Conservation (phyloP, 768 basidiomycete genomes). For the Boletus reticuloceps region DNA sequence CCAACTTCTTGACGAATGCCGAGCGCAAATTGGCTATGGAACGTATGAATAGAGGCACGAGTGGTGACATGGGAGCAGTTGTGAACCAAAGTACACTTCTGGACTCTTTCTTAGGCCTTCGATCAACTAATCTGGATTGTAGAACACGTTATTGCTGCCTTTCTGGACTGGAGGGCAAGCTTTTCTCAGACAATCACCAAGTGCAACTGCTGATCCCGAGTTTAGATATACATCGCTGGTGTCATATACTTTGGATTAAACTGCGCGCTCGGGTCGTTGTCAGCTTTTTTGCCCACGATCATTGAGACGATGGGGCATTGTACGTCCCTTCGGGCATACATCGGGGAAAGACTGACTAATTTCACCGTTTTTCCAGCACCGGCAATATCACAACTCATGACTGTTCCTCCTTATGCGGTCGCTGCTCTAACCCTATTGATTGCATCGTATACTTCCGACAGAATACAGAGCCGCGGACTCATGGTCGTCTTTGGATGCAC, state of each 20-base stretch:
- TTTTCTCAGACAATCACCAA: background rate
- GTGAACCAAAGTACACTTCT: conserved; percentile 37
- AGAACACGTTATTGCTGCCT: conserved; percentile 44
- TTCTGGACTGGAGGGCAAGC: conserved; percentile 45
- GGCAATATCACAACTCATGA: conserved; percentile 47
- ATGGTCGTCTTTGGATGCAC: conserved; percentile 30
- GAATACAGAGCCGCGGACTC: conserved; percentile 42
- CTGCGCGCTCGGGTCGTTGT: conserved; percentile 47
- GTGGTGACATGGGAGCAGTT: conserved; percentile 41
- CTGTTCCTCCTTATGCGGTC: conserved; percentile 53
- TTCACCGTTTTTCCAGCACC: conserved; percentile 28
- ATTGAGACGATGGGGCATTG: conserved; percentile 49
- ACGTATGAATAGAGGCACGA: conserved; percentile 40
- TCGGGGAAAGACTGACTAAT: background rate
- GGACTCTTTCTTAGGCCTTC: background rate
- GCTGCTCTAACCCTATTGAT: conserved; percentile 37
- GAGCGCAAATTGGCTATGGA: conserved; percentile 33
- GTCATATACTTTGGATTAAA: conserved; percentile 49
- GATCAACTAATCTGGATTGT: background rate
- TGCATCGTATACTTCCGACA: conserved; percentile 41
- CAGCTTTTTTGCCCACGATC: conserved; percentile 56
- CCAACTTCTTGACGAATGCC: conserved; percentile 30
- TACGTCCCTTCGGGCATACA: conserved; percentile 19
- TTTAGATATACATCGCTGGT: conserved; percentile 44
- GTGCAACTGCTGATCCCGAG: conserved; percentile 3